phyloP scores from a whole-genome alignment of 208 protist species.

The Crithidia sp. region DNA sequence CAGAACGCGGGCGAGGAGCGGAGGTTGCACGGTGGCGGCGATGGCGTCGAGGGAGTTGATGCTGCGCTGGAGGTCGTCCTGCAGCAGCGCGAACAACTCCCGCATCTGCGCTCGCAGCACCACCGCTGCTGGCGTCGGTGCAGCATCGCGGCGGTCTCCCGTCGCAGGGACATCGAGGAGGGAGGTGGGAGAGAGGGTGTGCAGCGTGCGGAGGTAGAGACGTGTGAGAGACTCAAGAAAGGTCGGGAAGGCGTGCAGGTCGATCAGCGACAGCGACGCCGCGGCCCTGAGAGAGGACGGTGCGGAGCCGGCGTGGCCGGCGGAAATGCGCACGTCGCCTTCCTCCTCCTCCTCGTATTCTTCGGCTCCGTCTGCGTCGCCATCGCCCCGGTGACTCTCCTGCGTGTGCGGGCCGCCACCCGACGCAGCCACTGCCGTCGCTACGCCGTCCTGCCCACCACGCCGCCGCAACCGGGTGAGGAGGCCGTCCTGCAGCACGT shows the following conservation, averaged over 20 bases:
- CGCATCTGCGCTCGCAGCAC: conserved; percentile 22
- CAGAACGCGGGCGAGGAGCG: conserved; percentile 39
- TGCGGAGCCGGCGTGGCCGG: too few species aligned
- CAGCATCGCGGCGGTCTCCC: neutral
- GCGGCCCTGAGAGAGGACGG: neutral
- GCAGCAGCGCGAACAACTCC: conserved; percentile 37
- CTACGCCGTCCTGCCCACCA: conserved; percentile 2
- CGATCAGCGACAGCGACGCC: conserved; percentile 46
- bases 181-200: neutral
- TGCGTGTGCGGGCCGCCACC: neutral
- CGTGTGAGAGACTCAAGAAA: conserved; percentile 45
- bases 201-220: conserved; percentile 17
- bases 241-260: conserved; percentile 38
- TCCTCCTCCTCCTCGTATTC: neutral
- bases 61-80: conserved; percentile 45
- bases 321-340: neutral
- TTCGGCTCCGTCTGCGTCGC: neutral
- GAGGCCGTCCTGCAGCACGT: conserved; percentile 52
- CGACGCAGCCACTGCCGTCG: neutral
- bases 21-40: conserved; percentile 10
- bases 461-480: conserved; percentile 46
- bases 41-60: conserved; percentile 37
- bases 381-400: neutral
- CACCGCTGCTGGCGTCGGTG: neutral
- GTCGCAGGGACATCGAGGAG: neutral